These are phyloP conservation scores for Daldinia vernicosa DNA, from an alignment of 495 filamentous ascomycete genomes.

Conservation along the genomic window DNA sequence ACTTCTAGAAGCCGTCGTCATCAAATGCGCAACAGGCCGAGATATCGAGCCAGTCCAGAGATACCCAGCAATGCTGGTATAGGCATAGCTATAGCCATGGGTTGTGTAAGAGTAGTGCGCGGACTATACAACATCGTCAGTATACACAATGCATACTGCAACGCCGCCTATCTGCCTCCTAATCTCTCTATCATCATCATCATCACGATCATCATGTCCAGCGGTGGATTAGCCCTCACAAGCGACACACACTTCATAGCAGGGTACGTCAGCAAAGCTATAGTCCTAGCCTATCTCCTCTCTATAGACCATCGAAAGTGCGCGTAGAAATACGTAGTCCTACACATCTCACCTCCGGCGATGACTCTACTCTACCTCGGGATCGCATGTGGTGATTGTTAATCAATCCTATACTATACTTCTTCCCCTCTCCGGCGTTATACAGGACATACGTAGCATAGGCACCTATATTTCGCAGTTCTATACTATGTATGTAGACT, in stretches of 20 bases:
- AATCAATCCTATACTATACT: slow-evolving; percentile 11
- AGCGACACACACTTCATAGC: slow-evolving; percentile 1
- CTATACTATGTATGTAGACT: neutral
- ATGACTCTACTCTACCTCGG: neutral
- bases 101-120: neutral
- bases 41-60: neutral
- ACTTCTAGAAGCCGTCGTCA: slow-evolving; percentile 30
- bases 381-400: slow-evolving; percentile 2
- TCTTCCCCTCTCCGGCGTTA: neutral
- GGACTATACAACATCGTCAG: slow-evolving; percentile 4
- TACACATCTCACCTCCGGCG: neutral
- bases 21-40: slow-evolving; percentile 11
- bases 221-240: neutral
- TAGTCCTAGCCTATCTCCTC: neutral
- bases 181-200: neutral
- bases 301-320: neutral
- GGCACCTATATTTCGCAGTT: neutral
- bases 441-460: slow-evolving; percentile 5
- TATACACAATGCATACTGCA: slow-evolving; percentile 1
- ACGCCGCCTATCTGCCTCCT: neutral
- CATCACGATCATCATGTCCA: neutral
- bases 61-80: neutral
- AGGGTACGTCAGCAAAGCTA: slow-evolving; percentile 21
- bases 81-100: neutral
- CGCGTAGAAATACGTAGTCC: neutral